These are phyloP conservation scores for Brassica carinata DNA, from an alignment of 345 rosid genomes.

Conservation along the genomic window DNA sequence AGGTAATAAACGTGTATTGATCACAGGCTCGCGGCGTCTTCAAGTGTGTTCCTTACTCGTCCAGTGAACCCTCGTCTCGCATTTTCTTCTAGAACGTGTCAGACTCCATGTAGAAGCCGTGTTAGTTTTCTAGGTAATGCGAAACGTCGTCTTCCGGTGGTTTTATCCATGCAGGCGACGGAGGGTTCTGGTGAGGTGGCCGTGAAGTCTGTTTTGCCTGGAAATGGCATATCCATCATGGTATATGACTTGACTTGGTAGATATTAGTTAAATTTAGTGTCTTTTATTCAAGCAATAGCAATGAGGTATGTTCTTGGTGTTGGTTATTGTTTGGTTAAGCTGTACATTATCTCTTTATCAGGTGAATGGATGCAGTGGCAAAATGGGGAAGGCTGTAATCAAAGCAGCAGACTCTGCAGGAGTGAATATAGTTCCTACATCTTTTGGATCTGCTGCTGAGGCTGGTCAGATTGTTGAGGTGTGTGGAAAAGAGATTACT, in stretches of 20 bases:
- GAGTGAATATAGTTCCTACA: slow-evolving; percentile 70
- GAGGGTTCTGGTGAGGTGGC: slow-evolving; percentile 23
- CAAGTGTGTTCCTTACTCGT: slow-evolving; percentile 33
- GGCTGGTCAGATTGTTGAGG: slow-evolving; percentile 63
- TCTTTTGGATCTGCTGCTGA: slow-evolving; percentile 77
- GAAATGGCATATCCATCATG: slow-evolving; percentile 48
- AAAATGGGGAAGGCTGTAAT: slow-evolving; percentile 93
- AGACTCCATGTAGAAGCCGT: slow-evolving; percentile 2
- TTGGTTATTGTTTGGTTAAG: neutral
- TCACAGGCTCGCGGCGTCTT: slow-evolving; percentile 41
- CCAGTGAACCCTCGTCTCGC: slow-evolving; percentile 11
- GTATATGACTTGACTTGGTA: slow-evolving; percentile 27
- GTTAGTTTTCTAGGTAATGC: slow-evolving; percentile 20
- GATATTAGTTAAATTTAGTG: neutral
- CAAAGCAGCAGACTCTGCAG: slow-evolving; percentile 83
- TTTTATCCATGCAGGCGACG: slow-evolving; percentile 44
- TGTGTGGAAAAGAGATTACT: slow-evolving; percentile 61
- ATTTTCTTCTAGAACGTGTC: slow-evolving; percentile 33
- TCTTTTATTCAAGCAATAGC: slow-evolving; percentile 1
- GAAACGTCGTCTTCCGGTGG: slow-evolving; percentile 31
- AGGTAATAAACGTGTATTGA: neutral
- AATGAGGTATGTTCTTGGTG: slow-evolving; percentile 2
- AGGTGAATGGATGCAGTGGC: slow-evolving; percentile 91
- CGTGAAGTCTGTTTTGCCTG: slow-evolving; percentile 35
- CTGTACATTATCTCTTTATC: neutral